These are phyloP conservation scores for Fusarium nygamai DNA, from an alignment of 2,329 filamentous ascomycete species.

Conservation along the genomic window DNA sequence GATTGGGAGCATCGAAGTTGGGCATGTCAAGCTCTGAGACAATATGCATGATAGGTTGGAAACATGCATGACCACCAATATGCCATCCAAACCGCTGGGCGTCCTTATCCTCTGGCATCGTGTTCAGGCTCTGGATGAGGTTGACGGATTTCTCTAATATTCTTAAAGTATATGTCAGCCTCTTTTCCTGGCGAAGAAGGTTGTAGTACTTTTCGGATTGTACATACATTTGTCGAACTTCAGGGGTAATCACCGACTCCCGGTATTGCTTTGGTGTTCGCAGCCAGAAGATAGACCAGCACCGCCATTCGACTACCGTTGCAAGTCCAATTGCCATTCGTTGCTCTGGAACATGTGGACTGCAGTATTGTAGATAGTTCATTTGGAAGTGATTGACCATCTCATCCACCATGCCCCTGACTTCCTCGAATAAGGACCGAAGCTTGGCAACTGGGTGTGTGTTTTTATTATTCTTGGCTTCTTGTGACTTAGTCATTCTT, in stretches of 20 bases:
- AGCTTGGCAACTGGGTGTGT: neutral
- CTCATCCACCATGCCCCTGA: neutral
- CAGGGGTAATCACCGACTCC: neutral
- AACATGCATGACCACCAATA: neutral
- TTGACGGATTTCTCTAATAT: neutral
- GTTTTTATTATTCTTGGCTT: neutral
- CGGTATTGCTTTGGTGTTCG: neutral
- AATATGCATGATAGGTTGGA: constrained; percentile 1
- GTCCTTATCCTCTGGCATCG: neutral
- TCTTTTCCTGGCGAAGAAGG: no score
- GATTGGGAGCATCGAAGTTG: neutral
- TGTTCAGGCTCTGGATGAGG: neutral
- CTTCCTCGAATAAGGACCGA: neutral
- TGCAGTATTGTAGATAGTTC: neutral
- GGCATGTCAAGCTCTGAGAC: neutral
- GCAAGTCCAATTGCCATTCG: neutral
- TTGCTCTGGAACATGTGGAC: neutral
- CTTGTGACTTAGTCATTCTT: neutral
- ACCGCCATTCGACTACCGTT: neutral
- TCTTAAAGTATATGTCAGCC: neutral
- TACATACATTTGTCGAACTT: neutral
- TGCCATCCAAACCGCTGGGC: neutral
- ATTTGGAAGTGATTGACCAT: neutral
- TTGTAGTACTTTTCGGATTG: neutral
- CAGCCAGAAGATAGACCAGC: constrained; percentile 3